These are phyloP conservation scores for Plasmodium adleri DNA, from an alignment of 169 alveolate species.

Conservation along the genomic window DNA sequence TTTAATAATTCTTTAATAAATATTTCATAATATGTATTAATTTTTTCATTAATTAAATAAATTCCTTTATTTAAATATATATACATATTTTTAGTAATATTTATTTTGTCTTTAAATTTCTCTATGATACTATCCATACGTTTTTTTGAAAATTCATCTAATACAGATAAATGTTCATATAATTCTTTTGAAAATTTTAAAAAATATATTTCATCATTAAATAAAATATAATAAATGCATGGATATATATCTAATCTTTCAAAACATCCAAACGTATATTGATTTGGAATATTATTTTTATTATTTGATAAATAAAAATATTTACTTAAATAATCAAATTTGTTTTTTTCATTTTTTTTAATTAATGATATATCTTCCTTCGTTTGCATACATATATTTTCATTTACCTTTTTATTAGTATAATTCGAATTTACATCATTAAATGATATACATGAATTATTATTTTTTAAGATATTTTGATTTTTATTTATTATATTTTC, in stretches of 20 bases:
- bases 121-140: constrained; percentile 14
- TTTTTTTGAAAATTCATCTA: constrained; percentile 24
- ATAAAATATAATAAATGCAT: constrained; percentile 63
- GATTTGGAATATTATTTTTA: too few relatives aligned
- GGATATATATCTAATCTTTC: constrained; percentile 22
- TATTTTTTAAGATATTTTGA: too few relatives aligned
- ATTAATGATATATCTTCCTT: too few relatives aligned
- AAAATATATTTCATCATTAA: constrained; percentile 11
- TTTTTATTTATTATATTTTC: too few relatives aligned
- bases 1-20: constrained; percentile 38
- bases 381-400: too few relatives aligned
- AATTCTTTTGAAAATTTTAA: constrained; percentile 17
- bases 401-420: too few relatives aligned
- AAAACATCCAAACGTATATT: too few relatives aligned
- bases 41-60: constrained; percentile 6
- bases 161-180: constrained; percentile 14
- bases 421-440: too few relatives aligned
- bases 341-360: too few relatives aligned
- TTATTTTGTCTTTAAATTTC: constrained; percentile 20
- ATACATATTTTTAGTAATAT: constrained; percentile 1
- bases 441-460: too few relatives aligned
- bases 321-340: too few relatives aligned
- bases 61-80: constrained; percentile 45
- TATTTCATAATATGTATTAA: neutral
- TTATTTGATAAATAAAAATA: too few relatives aligned